Conservation (phyloP, 495 filamentous ascomycete species). For the Lentithecium fluviatile region DNA sequence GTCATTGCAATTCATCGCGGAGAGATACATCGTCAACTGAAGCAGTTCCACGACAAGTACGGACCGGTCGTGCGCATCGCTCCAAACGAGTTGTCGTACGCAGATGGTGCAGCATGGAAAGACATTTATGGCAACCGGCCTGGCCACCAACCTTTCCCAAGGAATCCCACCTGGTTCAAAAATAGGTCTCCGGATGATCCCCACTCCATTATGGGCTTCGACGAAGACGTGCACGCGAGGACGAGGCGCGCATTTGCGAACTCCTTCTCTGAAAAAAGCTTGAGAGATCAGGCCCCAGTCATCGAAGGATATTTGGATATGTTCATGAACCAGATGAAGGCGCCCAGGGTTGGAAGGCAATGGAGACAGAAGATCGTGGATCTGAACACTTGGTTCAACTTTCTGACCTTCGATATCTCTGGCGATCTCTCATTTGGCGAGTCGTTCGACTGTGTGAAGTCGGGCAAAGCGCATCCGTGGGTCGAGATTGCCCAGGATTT, state of each 20-base stretch:
- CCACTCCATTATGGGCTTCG: slow-evolving; percentile 20
- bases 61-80: slow-evolving; percentile 24
- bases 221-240: slow-evolving; percentile 18
- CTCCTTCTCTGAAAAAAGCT: slow-evolving; percentile 26
- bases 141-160: slow-evolving; percentile 3
- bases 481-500: slow-evolving; percentile 18
- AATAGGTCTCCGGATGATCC: slow-evolving; percentile 18
- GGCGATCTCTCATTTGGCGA: slow-evolving; percentile 30
- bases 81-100: slow-evolving; percentile 28
- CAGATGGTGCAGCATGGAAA: slow-evolving; percentile 24
- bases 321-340: slow-evolving; percentile 19
- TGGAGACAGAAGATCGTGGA: slow-evolving; percentile 13
- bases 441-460: slow-evolving; percentile 25
- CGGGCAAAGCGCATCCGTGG: slow-evolving; percentile 23
- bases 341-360: neutral
- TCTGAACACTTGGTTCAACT: slow-evolving; percentile 28
- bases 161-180: slow-evolving; percentile 18
- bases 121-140: slow-evolving; percentile 27
- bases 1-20: slow-evolving; percentile 24
- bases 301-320: slow-evolving; percentile 14
- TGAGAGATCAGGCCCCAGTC: slow-evolving; percentile 17
- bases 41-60: slow-evolving; percentile 28
- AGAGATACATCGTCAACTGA: slow-evolving; percentile 15
- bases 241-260: slow-evolving; percentile 17
- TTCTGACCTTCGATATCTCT: slow-evolving; percentile 25